Base-by-base conservation (phyloP, 768 basidiomycete genomes). In the Kwoniella bestiolae region DNA sequence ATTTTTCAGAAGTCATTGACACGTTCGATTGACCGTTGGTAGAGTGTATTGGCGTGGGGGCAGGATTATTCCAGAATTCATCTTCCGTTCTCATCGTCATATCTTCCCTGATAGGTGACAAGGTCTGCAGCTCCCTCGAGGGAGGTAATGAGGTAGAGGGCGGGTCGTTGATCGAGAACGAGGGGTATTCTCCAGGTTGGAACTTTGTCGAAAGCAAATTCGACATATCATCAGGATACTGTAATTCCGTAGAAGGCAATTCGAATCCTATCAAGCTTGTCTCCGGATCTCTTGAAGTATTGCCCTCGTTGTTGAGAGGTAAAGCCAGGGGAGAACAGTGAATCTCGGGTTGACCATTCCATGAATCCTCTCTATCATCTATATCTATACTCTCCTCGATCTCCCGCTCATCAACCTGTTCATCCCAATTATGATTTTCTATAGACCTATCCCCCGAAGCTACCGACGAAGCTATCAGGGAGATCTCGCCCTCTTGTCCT, bases 401-500 rank as follows among this genome's bases (percentile, higher is more conserved):
- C 32, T 55, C 52, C 12, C 52, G 14, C 14, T 58, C 56, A 45
- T 58, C 56, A 25, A 44, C 56, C 28, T 44, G 56, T 28, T 61
- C 38, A 6, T 60, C 62, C n/a, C 32, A 55, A 35, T 55, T 55
- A 55, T 55, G 31, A 18, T n/a, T 18, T 3, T n/a, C 31, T 47
- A 60, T 45, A 4, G 32, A 45, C 8, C 16, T 14, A 35, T 55
- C 18, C n/a, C 23, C 69, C 16, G 47, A 55, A 0, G 70, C 69
- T 1, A 38, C 59, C n/a, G 76, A 72, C 23, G 69, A 70, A 21
- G 66, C 74, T 2, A 74, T 58, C 8, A 78, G 58, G 9, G 76
- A 78, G 3, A 78, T 58, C 52, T 78, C 76, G 2, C 76, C 76
- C 59, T 78, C 76, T 57, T 78, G 67, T 2, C 76, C 76, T 29